These are phyloP conservation scores for Aegilops tauschii DNA, from an alignment of 176 grass and related monocot species.

Conservation along the genomic window DNA sequence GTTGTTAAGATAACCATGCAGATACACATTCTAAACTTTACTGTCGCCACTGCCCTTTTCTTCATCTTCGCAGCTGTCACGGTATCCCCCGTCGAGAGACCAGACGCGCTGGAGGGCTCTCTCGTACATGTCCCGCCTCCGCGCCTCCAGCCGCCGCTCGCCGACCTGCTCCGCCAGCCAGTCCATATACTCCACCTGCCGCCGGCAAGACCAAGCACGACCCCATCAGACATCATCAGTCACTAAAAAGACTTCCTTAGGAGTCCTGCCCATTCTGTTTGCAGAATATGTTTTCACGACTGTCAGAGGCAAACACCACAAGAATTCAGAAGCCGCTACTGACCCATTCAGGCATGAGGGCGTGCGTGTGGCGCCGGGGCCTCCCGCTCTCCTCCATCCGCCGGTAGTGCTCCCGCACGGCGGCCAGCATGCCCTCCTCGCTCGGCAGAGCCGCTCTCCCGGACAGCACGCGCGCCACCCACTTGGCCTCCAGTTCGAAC, in stretches of 20 bases:
- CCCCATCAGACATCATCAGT: not conserved
- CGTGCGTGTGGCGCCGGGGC: constrained; percentile 51
- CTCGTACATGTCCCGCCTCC: no score
- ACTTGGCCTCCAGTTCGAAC: constrained; percentile 48
- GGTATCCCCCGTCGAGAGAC: no score
- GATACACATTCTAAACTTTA: no score
- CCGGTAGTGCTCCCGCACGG: constrained; percentile 27
- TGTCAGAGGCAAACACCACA: no score
- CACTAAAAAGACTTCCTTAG: not conserved
- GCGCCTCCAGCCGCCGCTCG: not conserved
- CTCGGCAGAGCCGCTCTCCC: constrained; percentile 28
- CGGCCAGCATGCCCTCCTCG: constrained; percentile 38
- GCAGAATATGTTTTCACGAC: no score
- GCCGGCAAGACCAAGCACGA: not conserved
- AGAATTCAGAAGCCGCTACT: not conserved
- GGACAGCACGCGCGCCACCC: constrained; percentile 46
- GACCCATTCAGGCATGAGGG: constrained; percentile 28
- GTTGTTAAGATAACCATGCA: no score
- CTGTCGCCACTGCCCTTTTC: no score
- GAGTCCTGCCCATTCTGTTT: no score
- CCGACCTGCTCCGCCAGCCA: constrained; percentile 43
- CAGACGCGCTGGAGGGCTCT: no score
- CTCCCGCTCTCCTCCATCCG: constrained; percentile 38
- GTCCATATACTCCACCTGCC: constrained; percentile 47
- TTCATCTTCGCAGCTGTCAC: no score